phyloP scores from a whole-genome alignment of 805 yeast species.

The Candida xiaguanensis region DNA sequence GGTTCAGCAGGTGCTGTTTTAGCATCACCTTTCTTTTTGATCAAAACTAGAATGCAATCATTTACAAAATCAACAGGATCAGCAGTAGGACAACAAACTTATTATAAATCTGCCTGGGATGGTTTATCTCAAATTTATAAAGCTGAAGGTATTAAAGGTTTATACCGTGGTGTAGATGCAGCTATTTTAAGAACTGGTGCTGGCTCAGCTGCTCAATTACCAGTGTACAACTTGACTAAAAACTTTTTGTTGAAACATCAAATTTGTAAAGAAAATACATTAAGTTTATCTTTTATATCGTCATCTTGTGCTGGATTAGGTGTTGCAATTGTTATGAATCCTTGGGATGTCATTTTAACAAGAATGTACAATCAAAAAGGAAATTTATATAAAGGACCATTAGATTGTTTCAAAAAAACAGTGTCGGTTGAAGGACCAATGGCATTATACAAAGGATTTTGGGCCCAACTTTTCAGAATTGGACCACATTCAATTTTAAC shows the following conservation, averaged over 20 bases:
- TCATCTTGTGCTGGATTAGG: conserved; percentile 83
- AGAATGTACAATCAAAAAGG: conserved; percentile 95
- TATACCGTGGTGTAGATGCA: conserved; percentile 90
- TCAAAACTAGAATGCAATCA: conserved; percentile 96
- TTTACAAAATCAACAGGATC: conserved; percentile 51
- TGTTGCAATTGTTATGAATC: conserved; percentile 94
- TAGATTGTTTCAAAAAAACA: conserved; percentile 87
- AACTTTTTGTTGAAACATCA: conserved; percentile 51
- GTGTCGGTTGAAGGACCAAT: conserved; percentile 75
- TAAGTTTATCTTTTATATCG: conserved; percentile 63
- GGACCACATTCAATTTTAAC: conserved; percentile 94
- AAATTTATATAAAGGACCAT: conserved; percentile 75
- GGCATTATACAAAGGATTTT: conserved; percentile 93
- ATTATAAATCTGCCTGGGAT: conserved; percentile 64
- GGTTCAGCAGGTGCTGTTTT: conserved; percentile 87
- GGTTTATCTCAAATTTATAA: conserved; percentile 63
- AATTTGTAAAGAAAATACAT: conserved; percentile 57
- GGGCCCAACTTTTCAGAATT: conserved; percentile 86
- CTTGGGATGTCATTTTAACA: conserved; percentile 94
- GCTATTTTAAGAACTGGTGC: conserved; percentile 92
- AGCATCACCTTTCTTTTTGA: conserved; percentile 88
- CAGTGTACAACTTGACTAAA: conserved; percentile 81
- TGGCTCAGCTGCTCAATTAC: conserved; percentile 93
- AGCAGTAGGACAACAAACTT: conserved; percentile 85
- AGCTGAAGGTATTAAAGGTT: conserved; percentile 72